Base-by-base conservation (phyloP, 2,329 filamentous ascomycete genomes). In the Claviceps sorghi region DNA sequence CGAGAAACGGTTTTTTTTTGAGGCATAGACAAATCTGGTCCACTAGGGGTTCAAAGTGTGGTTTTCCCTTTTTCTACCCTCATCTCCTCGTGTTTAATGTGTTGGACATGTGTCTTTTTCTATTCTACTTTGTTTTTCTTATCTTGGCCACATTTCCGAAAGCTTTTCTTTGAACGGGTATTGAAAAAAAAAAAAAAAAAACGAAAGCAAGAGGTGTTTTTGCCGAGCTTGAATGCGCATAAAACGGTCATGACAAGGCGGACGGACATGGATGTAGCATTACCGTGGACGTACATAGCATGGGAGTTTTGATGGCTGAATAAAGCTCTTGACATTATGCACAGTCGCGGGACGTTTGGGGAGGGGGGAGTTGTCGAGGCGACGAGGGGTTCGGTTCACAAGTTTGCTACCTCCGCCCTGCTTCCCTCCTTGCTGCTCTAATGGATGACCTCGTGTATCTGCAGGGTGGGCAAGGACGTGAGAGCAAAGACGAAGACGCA, bases 401-500 rank as follows among this genome's bases (percentile, higher is more conserved):
- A n/a, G 3, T 49, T n/a, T 36, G 51, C 42, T 50, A 54, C 49
- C 48, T 54, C n/a, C 53, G 53, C 5, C 53, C 64, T 26, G 62
- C 58, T 56, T 70, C 62, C 51, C 61, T 62, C 44, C 66, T 62
- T 17, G 69, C 69, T 8, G 64, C 61, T 52, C 63, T 64, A 43
- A 72, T 72, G 2, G 69, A 71, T 9, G 69, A 69, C 22, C 67
- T 64, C n/a, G 68, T 69, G 46, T 70, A 71, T 21, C 69, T 71
- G 26, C 26, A 26, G 26, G 26, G 26, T 26, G 26, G 7, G 11
- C 15, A 19, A 9, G 46, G 22, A 17, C 7, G 15, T 29, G 26
- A 45, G 15, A 22, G 6, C 3, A 13, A n/a, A n/a, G n/a, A n/a
- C n/a, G n/a, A n/a, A 32, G 19, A 11, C 34, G 13, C 29, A 22